Evolutionary conservation across 2,329 filamentous ascomycete genomes (phyloP), one percentile per base, ranked within the genome.

Genomic region (Ceratocystis variospora): DNA sequence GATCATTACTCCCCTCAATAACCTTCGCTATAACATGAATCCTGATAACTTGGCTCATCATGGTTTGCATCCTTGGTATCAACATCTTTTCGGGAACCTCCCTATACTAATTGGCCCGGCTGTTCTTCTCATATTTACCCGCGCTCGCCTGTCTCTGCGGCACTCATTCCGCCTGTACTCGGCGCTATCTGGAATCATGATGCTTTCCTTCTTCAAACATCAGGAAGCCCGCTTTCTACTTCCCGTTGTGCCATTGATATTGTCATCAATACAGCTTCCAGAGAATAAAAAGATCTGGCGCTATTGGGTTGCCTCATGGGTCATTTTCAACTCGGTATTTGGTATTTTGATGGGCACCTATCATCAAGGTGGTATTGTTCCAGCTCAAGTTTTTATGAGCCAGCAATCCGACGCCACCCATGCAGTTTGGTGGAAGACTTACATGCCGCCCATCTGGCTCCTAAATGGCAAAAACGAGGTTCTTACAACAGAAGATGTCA

Each of bases 381-480:
- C 88, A 0, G 85, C 84, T 5, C 89, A 93, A 71, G 83, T 88
- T 0, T 89, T 89, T 72, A 79, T 93, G 72, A 87, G 85, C 71
- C 83, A 82, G 65, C 85, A 88, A 70, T 80, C 83, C 3, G 86
- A 87, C 69, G 84, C 87, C 7, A 85, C 84, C 1, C 80, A 87
- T 44, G 87, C 86, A 2, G 79, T 89, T 63, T 93, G 89, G 89
- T 93, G 89, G 89, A 92, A 91, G 74, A 92, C 89, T 0, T 92
- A 92, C 73, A 88, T 86, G 73, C 89, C 89, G 19, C 89, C 89
- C 0, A 86, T 87, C 45, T 93, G 89, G 88, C 80, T 93, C 22
- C 78, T 92, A 5, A 87, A 90, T 70, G 86, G 87, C 65, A 88
- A 88, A 74, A 90, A 88, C 70, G 82, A 86, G 70, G 80, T 88